phyloP scores from a whole-genome alignment of 1,284 basidiomycete species.

The Phaffia rhodozyma region DNA sequence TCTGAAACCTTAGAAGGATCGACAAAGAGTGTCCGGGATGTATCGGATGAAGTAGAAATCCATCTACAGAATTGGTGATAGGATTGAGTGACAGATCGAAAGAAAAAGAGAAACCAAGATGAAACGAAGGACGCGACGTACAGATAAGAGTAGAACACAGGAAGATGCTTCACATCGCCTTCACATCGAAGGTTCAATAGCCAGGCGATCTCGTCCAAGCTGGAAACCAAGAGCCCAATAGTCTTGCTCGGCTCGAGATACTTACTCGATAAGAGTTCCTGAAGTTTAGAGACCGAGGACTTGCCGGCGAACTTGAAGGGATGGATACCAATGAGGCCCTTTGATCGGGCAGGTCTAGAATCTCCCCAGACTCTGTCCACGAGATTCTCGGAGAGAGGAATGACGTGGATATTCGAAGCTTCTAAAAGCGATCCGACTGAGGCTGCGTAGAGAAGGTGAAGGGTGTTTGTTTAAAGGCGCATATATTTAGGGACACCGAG shows the following conservation, averaged over 20 bases:
- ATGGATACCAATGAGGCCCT: slow-evolving; percentile 60
- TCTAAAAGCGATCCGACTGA: slow-evolving; percentile 6
- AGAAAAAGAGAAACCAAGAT: not conserved
- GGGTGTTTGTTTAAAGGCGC: not conserved
- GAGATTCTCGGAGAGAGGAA: slow-evolving; percentile 51
- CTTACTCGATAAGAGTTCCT: slow-evolving; percentile 25
- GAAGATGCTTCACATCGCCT: slow-evolving; percentile 69
- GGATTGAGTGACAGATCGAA: not conserved
- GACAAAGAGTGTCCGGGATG: slow-evolving; percentile 49
- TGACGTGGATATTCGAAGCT: slow-evolving; percentile 42
- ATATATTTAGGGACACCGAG: not conserved
- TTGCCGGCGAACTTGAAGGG: slow-evolving; percentile 59
- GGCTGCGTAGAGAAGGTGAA: not conserved
- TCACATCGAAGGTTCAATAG: slow-evolving; percentile 69
- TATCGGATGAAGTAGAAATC: not conserved
- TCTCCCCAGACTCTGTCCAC: slow-evolving; percentile 73
- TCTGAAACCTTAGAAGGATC: slow-evolving; percentile 49
- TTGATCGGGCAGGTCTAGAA: slow-evolving; percentile 51
- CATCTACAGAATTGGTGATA: not conserved
- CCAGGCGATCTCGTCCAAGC: slow-evolving; percentile 49
- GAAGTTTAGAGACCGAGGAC: slow-evolving; percentile 29
- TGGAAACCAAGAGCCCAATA: slow-evolving; percentile 32
- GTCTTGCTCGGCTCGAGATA: slow-evolving; percentile 20
- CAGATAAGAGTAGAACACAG: slow-evolving; percentile 73
- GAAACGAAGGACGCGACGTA: slow-evolving; percentile 40